Evolutionary conservation across 164 flowering plant species (phyloP), one percentile per base, ranked within the genome.

Genomic region (Euptelea pleiosperma): DNA sequence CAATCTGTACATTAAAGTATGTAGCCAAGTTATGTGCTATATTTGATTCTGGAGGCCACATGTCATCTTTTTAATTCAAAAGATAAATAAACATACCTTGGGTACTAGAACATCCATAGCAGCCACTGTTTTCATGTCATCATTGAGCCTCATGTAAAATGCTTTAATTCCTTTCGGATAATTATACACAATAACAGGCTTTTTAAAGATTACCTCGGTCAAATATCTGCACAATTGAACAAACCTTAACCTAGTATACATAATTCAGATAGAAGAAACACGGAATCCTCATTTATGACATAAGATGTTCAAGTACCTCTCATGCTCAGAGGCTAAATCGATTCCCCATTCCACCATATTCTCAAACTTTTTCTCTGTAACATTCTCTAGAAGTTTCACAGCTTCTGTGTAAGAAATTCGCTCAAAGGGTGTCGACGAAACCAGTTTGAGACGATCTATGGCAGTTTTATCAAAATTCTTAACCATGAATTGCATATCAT

Each of bases 31-130:
- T n/a, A n/a, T n/a, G n/a, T n/a, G n/a, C n/a, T 37, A 14, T 14
- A 37, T 37, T 37, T 9, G 8, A 8, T 37, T 37, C 41, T 37
- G 29, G 8, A 12, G 15, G 9, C 6, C 2, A 47, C 14, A 2
- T 24, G 25, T 22, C 30, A 16, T 8, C 5, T 30, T 16, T n/a
- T 53, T 0, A 25, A 35, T 10, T n/a, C 14, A 48, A 28, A 21
- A 3, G 2, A 12, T 6, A 33, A 48, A 39, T 18, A 8, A 43
- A 22, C 55, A 26, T 50, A 87, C 98, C 96, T 85, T 89, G 9
- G 96, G 96, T 30, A 92, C 98, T 62, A 92, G 91, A 35, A 92
- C 90, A 79, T 92, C 98, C 98, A 92, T 92, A 9, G 98, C 98
- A 72, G 98, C 98, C 36, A 92, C 96, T 4, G 96, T 92, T 67